phyloP scores from a whole-genome alignment of 2,329 filamentous ascomycete genomes.

The Cadophora sp. region DNA sequence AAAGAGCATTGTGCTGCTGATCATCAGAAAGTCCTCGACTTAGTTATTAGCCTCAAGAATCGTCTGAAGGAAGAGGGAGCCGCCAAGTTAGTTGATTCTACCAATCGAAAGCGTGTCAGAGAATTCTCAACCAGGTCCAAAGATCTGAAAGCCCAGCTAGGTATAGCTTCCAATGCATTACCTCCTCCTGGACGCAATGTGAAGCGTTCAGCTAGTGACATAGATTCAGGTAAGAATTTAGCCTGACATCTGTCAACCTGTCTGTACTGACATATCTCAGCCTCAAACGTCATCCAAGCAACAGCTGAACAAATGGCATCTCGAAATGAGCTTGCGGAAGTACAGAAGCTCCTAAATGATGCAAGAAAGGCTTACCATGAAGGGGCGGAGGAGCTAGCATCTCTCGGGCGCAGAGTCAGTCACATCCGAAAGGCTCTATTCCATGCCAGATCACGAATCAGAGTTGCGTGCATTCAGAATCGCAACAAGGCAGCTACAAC shows the following conservation, averaged over 20 bases:
- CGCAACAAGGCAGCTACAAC: conserved; percentile 17
- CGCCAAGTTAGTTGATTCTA: neutral
- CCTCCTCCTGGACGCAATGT: neutral
- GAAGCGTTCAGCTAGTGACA: neutral
- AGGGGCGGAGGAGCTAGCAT: neutral
- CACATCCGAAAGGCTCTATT: neutral
- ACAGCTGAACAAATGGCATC: neutral
- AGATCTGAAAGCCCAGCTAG: neutral
- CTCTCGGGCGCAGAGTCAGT: neutral
- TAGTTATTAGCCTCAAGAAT: neutral
- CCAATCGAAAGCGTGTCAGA: neutral
- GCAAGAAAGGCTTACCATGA: neutral
- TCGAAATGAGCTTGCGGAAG: neutral
- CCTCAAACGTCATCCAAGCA: neutral
- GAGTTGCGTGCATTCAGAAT: conserved; percentile 25
- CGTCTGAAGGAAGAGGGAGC: neutral
- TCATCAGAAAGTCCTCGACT: neutral
- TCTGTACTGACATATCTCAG: neutral
- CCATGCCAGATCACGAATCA: conserved; percentile 2
- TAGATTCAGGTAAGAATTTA: neutral
- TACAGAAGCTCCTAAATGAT: neutral
- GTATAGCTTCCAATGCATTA: neutral
- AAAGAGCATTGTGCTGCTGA: neutral
- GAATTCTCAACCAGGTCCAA: neutral
- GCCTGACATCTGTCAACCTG: neutral